Conservation (phyloP, 73 alveolate species). For the Paraurostyla sp. region DNA sequence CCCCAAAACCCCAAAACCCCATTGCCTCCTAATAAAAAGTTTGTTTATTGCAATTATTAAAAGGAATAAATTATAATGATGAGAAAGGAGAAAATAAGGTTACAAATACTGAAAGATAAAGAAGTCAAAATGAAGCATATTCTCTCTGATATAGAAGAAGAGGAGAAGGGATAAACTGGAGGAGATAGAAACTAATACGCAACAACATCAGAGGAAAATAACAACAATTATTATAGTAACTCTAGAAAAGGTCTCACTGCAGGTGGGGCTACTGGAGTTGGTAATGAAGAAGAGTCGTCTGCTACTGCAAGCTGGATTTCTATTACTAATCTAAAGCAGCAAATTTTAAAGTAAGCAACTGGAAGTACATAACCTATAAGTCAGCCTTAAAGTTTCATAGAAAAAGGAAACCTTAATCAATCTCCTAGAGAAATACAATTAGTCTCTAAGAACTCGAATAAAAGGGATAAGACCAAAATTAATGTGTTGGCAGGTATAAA, state of each 20-base stretch:
- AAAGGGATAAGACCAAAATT: too few relatives aligned
- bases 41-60: not conserved
- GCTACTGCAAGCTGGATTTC: not conserved
- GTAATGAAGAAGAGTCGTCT: not conserved
- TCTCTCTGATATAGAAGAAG: constrained; percentile 1
- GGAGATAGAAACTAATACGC: too few relatives aligned
- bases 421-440: too few relatives aligned
- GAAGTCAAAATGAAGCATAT: not conserved
- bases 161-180: too few relatives aligned
- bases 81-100: not conserved
- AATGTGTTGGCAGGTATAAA: too few relatives aligned
- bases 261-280: too few relatives aligned
- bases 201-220: too few relatives aligned
- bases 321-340: not conserved
- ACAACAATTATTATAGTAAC: not conserved
- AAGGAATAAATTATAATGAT: not conserved
- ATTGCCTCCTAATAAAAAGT: not conserved
- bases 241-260: too few relatives aligned
- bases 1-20: constrained; percentile 39
- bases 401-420: too few relatives aligned
- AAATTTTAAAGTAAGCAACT: not conserved
- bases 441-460: too few relatives aligned
- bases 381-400: too few relatives aligned
- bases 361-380: too few relatives aligned
- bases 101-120: not conserved